Evolutionary conservation across 495 filamentous ascomycete genomes (phyloP), one percentile per base, ranked within the genome.

Genomic region (Podospora conica): DNA sequence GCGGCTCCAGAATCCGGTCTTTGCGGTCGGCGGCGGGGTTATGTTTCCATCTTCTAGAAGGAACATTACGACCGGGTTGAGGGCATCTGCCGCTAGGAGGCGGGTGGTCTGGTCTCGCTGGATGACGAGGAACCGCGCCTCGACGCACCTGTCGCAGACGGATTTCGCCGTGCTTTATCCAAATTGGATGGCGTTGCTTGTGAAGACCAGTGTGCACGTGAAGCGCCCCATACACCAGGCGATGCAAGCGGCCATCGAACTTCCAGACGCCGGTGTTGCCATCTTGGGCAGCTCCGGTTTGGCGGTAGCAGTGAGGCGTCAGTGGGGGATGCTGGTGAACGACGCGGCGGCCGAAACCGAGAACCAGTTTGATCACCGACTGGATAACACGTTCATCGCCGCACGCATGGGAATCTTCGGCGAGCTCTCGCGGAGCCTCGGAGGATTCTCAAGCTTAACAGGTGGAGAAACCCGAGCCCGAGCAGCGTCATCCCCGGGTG

Each of bases 121-220:
- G 82, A 80, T 88, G 62, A 74, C 83, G 71, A 88, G 85, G 11
- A 78, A 86, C n/a, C 77, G 84, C 25, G 85, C 85, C 48, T 83
- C 81, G 7, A 80, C 86, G 7, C 84, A 88, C 66, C 72, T 88
- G 28, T 81, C 78, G 18, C 82, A 86, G 66, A 84, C 81, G 20
- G 85, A 87, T 71, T 87, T 87, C 65, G 79, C 81, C n/a, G 68
- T 87, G 15, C 75, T 88, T 59, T 89, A 87, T 71, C 84, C 82
- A 33, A 74, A 79, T 58, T 75, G 83, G 69, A 80, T 82, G 70
- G 82, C 81, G 28, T 61, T 85, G 25, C 74, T 84, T 18, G 78
- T 88, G 62, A 88, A 87, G 71, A 81, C 81, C 63, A 82, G 84
- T 9, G 80, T 86, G 24, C 79, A 87, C 61, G 82, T 84, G 10